phyloP scores from a whole-genome alignment of 176 grass and related monocot species.

The Zizania latifolia region DNA sequence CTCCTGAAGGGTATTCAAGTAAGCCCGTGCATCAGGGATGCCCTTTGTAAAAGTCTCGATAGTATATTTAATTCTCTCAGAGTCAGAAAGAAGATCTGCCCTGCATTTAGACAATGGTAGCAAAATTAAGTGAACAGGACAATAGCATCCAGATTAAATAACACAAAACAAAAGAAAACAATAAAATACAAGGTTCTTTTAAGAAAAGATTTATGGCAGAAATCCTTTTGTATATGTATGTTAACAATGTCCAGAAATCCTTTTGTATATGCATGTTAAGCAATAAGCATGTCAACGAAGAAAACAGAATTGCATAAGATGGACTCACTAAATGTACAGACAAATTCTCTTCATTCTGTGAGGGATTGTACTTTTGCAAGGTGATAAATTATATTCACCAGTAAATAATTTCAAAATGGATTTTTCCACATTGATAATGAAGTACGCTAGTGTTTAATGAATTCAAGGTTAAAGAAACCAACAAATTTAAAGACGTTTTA shows the following conservation, averaged over 20 bases:
- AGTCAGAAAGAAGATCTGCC: conserved; percentile 68
- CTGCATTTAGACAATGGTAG: conserved; percentile 46
- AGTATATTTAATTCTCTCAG: conserved; percentile 72
- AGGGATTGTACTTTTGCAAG: background rate
- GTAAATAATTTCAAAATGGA: background rate
- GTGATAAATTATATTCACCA: background rate
- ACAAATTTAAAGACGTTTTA: background rate
- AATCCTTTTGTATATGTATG: background rate
- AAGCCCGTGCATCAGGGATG: conserved; percentile 90
- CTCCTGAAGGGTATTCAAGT: conserved; percentile 74
- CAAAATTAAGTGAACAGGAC: conserved; percentile 8
- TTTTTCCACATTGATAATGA: background rate
- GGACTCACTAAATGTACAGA: background rate
- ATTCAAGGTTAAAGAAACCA: background rate
- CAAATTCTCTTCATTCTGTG: background rate
- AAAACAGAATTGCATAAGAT: background rate
- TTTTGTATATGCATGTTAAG: too few relatives aligned
- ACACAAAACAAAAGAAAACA: conserved; percentile 14
- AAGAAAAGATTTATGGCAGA: background rate
- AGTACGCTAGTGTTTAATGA: background rate
- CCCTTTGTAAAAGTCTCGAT: conserved; percentile 61
- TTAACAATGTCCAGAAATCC: too few relatives aligned
- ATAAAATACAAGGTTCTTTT: background rate
- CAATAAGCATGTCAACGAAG: too few relatives aligned
- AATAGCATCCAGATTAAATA: background rate